Evolutionary conservation across 345 rosid genomes (phyloP).

Genomic region (sweet orange (Citrus sinensis)): DNA sequence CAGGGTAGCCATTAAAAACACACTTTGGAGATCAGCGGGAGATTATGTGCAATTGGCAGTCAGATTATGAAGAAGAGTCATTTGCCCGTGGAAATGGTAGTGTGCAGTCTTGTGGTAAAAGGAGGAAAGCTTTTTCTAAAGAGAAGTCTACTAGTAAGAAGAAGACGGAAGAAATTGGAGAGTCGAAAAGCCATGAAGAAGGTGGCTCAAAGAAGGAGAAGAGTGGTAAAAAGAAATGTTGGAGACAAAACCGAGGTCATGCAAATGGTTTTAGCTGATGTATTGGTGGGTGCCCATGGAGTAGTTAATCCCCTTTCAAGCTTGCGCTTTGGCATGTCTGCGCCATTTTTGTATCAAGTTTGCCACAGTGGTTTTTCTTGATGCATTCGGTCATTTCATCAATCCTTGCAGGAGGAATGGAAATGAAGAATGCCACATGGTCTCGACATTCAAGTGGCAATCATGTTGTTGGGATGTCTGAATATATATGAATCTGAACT

Average conservation of each 20-base stretch:
- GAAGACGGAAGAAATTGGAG: slow-evolving; percentile 31
- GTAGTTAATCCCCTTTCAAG: background rate
- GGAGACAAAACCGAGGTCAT: slow-evolving; percentile 12
- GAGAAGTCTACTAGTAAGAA: slow-evolving; percentile 43
- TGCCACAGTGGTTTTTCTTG: too few species aligned
- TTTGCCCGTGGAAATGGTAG: slow-evolving; percentile 60
- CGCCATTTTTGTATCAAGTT: too few species aligned
- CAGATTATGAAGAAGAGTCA: slow-evolving; percentile 59
- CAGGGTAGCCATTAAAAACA: slow-evolving; percentile 65
- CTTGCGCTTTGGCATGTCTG: too few species aligned
- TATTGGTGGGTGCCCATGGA: slow-evolving; percentile 11
- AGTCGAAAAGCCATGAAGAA: slow-evolving; percentile 18
- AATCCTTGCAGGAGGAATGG: too few species aligned
- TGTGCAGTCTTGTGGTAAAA: slow-evolving; percentile 47
- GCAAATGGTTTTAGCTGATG: slow-evolving; percentile 18
- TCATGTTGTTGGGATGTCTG: too few species aligned
- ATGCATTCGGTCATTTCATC: too few species aligned
- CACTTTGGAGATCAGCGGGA: slow-evolving; percentile 34
- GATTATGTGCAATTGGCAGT: slow-evolving; percentile 70
- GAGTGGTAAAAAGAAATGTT: slow-evolving; percentile 28
- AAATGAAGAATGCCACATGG: too few species aligned
- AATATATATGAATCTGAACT: too few species aligned
- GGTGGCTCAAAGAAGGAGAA: slow-evolving; percentile 24
- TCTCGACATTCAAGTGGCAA: too few species aligned
- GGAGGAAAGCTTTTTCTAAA: slow-evolving; percentile 46